Base-by-base conservation (phyloP, 2,329 filamentous ascomycete genomes). In the Thielaviopsis ethacetica region DNA sequence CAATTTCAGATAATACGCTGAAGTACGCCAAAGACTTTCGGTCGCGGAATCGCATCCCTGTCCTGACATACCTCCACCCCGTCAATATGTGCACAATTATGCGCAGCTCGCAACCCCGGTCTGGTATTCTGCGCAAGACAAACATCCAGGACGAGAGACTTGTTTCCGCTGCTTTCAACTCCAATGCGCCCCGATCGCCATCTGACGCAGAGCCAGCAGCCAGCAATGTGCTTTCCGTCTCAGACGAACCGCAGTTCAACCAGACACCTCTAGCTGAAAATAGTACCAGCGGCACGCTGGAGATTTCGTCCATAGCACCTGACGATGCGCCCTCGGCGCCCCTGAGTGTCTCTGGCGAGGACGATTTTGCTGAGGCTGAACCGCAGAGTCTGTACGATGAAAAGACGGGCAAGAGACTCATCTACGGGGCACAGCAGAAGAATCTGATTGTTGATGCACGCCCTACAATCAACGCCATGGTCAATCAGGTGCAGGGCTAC, bases 51-150 rank as follows among this genome's bases (percentile, higher is more conserved):
- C 84, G 93, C 62, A 91, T 98, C 69, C 93, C 93, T 1, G 86
- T 84, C 3, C 74, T 98, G 47, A 90, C 90, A 22, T 98, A 98
- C 70, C 81, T 96, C n/a, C 93, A 98, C 70, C 88, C 89, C 0
- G 78, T 96, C 66, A 98, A 97, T 69, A 95, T 95, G 69, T 97
- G 93, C 70, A 93, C 91, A 24, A 95, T 98, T 63, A 96, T 91
- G 1, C 81, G 93, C 68, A 95, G 90, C 67, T 95, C 91, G 3
- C 93, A 98, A 68, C 93, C 93, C 0, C 76, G 91, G 60, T 86
- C 91, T 1, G 93, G 93, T 15, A 81, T 97, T 24, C 82, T 86
- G 54, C 83, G 87, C 62, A 93, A 95, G 67, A 83, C 91, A 51
- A 97, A 91, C 66, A 88, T 95, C 34, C 93, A 98, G 69, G 93